Conservation (phyloP, 108 stramenopile species). For the Skeletonema menzelii region DNA sequence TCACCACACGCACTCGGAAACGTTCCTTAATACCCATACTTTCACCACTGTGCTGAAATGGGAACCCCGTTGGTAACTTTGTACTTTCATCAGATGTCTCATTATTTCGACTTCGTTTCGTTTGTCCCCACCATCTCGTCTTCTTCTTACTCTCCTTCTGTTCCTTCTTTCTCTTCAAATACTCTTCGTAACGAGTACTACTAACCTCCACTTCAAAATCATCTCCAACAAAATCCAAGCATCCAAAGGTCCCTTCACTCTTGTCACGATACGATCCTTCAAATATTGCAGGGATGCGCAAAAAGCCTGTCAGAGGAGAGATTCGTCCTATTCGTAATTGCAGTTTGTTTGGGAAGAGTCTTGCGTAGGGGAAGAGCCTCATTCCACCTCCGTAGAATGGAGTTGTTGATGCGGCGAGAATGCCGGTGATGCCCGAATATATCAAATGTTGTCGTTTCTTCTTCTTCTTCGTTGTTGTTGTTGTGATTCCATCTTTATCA, state of each 20-base stretch:
- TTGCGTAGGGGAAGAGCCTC: conserved; percentile 70
- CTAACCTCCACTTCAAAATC: conserved; percentile 59
- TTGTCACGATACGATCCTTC: conserved; percentile 61
- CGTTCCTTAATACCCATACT: conserved; percentile 48
- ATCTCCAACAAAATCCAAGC: conserved; percentile 69
- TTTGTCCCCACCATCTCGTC: background rate
- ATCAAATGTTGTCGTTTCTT: conserved; percentile 25
- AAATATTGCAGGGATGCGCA: conserved; percentile 68
- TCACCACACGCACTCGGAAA: conserved; percentile 51
- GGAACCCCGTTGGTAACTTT: conserved; percentile 37
- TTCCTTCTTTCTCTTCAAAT: conserved; percentile 11
- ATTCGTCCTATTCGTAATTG: conserved; percentile 70
- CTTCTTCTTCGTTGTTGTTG: background rate
- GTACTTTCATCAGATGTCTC: background rate
- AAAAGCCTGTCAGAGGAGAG: conserved; percentile 56
- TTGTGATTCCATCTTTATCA: background rate
- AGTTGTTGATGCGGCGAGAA: conserved; percentile 59
- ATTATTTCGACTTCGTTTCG: background rate
- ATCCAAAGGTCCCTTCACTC: conserved; percentile 45
- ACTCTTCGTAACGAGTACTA: conserved; percentile 24
- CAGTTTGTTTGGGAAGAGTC: conserved; percentile 45
- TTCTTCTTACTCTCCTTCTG: background rate
- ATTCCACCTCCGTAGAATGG: conserved; percentile 78
- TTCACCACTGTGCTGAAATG: conserved; percentile 80
- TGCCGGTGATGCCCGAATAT: conserved; percentile 64